Percentiles rank a stretch among this genome's conserved stretches.
These are phyloP conservation scores for Crithidia fasciculata DNA, from an alignment of 208 protist genomes.

Conservation along the genomic window DNA sequence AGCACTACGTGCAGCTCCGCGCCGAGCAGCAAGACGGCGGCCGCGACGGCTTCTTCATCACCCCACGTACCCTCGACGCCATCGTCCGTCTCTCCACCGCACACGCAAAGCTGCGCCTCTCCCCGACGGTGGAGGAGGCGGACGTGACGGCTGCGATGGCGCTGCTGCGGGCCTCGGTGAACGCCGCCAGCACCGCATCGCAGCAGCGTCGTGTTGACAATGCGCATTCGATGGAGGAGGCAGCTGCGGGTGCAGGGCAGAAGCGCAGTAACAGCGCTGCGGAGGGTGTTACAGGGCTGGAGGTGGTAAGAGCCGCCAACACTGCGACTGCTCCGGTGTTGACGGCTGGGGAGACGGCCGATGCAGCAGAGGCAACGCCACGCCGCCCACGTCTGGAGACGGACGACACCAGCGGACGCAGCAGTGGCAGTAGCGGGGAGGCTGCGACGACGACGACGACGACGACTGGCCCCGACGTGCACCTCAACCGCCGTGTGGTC, in stretches of 20 bases:
- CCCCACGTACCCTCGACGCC: conserved; percentile 97
- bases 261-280: conserved; percentile 34
- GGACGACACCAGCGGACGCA: background rate
- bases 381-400: background rate
- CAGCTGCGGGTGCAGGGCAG: background rate
- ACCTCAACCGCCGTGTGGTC: conserved; percentile 44
- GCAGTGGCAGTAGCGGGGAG: conserved; percentile 2
- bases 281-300: background rate
- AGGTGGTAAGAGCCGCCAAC: background rate
- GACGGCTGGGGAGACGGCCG: background rate
- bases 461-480: conserved; percentile 3
- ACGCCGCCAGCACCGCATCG: conserved; percentile 77
- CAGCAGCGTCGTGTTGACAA: conserved; percentile 79
- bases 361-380: background rate
- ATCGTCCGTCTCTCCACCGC: conserved; percentile 96
- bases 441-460: background rate
- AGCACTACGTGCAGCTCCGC: conserved; percentile 93
- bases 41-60: conserved; percentile 91
- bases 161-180: conserved; percentile 80
- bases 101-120: conserved; percentile 94
- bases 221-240: conserved; percentile 42
- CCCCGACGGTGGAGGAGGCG: conserved; percentile 69
- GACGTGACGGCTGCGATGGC: conserved; percentile 91
- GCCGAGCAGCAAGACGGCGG: conserved; percentile 76
- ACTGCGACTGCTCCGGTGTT: background rate